Percentiles rank a stretch among this genome's conserved stretches.
Conservation (phyloP, 2,329 filamentous ascomycete species). For the Sclerotinia glacialis region DNA sequence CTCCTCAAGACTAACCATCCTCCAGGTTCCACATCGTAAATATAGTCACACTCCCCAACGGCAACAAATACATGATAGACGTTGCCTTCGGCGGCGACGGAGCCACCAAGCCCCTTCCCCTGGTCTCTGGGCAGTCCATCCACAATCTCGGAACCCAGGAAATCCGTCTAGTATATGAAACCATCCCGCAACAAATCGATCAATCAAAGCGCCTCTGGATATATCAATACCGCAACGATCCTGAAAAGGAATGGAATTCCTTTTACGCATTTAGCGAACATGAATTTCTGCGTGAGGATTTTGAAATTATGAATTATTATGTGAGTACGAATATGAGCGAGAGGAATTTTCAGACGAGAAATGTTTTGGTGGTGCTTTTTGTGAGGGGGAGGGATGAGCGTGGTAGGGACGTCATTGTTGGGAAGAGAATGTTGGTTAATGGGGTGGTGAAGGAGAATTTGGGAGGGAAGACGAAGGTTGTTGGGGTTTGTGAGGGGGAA, state of each 20-base stretch:
- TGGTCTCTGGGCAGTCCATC: constrained; percentile 43
- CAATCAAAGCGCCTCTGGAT: constrained; percentile 56
- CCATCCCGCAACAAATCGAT: constrained; percentile 46
- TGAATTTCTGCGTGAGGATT: constrained; percentile 62
- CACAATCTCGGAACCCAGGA: constrained; percentile 52
- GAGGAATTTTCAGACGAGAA: constrained; percentile 58
- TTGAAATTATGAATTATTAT: constrained; percentile 57
- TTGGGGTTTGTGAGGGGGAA: constrained; percentile 51
- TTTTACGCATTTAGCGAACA: constrained; percentile 65
- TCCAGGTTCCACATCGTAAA: constrained; percentile 57
- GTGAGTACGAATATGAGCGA: constrained; percentile 54
- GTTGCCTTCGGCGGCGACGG: constrained; percentile 64
- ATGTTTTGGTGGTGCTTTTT: constrained; percentile 56
- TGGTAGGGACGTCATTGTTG: constrained; percentile 45
- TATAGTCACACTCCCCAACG: constrained; percentile 53
- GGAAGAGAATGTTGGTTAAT: constrained; percentile 52
- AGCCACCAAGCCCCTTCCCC: constrained; percentile 54
- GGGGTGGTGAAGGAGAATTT: constrained; percentile 53
- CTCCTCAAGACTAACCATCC: background rate
- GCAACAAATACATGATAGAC: constrained; percentile 53
- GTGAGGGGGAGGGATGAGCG: constrained; percentile 43
- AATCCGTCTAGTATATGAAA: constrained; percentile 52
- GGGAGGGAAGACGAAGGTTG: constrained; percentile 48
- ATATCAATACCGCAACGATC: constrained; percentile 56
- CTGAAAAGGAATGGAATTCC: constrained; percentile 52